Base-by-base conservation (phyloP, 306 rosid species). In the Gleditsia sinensis region DNA sequence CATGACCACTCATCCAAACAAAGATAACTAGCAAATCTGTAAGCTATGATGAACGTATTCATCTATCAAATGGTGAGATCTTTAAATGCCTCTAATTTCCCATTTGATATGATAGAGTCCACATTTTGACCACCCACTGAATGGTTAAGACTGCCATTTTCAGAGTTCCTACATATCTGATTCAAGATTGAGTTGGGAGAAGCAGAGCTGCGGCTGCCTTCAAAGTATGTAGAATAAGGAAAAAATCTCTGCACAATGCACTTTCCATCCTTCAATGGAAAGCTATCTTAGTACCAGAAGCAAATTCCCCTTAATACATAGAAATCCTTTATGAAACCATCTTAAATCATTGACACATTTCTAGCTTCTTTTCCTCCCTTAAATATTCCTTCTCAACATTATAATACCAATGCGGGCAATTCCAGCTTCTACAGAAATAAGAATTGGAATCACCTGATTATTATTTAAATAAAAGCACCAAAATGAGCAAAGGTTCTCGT, bases 211-310 rank as follows among this genome's bases (percentile, higher is more conserved):
- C 24, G 63, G 4, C 78, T 76, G 5, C 98, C 97, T 75, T 79
- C 90, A 13, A 94, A 92, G 81, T 84, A 90, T 1, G 89, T 86
- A 40, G 98, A 90, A 84, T 83, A 92, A 34, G 93, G 92, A 72
- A 90, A 94, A 81, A 64, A 90, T n/a, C 83, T 86, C 92, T 0
- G 89, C 82, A 78, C 99, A 94, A 7, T 84, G 88, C 54, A 70
- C 81, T 80, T 92, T 92, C 99, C 98, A 94, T 83, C 97, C 99
- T 94, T 83, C 83, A 84, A 69, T 43, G 20, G 42, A 33, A 3
- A 67, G 11, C 75, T 28, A 65, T 25, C 60, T 33, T 46, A 51
- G 66, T 33, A 62, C 67, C 16, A 23, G 43, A 23, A 33, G 49
- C 20, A 63, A 33, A 50, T 32, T 33, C 78, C 20, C 7, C 46